Evolutionary conservation across 345 rosid species (phyloP), one percentile per base, ranked within the genome.

Genomic region (Bruguiera parviflora): DNA sequence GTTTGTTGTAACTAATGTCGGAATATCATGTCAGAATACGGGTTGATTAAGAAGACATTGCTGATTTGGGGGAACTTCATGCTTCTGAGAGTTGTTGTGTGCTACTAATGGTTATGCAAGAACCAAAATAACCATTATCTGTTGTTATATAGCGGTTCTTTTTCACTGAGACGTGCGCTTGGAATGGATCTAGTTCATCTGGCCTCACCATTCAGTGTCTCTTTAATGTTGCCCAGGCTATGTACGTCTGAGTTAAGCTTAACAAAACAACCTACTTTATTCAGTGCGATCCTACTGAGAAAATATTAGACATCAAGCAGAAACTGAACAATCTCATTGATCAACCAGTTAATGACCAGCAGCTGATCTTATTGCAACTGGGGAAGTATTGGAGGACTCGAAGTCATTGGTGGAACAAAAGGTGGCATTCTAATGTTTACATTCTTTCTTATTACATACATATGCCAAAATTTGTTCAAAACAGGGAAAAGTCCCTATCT

Each of bases 161-260:
- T 39, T 39, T 11, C 16, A 39, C 19, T 15, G 5, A 3, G 18
- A 13, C 16, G 11, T 43, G 16, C 19, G 13, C 0, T 63, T 53
- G 19, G 25, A 19, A 11, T 73, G 37, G 37, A 10, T 10, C 53
- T 8, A 60, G 37, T 76, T 31, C 61, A 53, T 52, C 27, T 76
- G 49, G 5, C 16, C 32, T 55, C 53, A 27, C 20, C 24, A 53
- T 39, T 39, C 31, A 57, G 46, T 18, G 59, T 63, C 53, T 11
- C 75, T 52, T 32, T 32, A 18, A 33, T 39, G 8, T 64, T 64
- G 27, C 47, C 69, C 81, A 91, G 96, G 97, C 92, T 58, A 92
- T 90, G 93, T 88, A 90, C 78, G 90, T 92, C n/a, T 88, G 97
- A 64, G 88, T 95, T 69, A 95, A 95, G 83, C 89, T 89, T 53